phyloP scores from a whole-genome alignment of 768 basidiomycete species.

The Lentinus brumalis region DNA sequence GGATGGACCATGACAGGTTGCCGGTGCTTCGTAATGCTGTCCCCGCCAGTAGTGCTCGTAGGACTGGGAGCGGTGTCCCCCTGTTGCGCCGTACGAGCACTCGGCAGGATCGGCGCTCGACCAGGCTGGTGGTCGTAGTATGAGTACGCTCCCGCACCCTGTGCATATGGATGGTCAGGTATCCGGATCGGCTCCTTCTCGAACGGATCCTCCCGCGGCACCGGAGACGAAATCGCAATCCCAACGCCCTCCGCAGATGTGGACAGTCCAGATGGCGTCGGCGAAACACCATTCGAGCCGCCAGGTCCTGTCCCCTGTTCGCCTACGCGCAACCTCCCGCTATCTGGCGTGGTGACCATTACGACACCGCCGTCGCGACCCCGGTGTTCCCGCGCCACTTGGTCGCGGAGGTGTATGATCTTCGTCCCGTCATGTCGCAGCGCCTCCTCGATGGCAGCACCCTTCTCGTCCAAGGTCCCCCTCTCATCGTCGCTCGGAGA shows the following conservation, averaged over 20 bases:
- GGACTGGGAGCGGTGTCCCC: conserved; percentile 7
- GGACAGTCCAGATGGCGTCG: conserved; percentile 31
- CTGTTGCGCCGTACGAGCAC: background rate
- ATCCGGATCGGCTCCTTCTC: conserved; percentile 23
- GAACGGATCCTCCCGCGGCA: conserved; percentile 27
- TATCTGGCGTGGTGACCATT: conserved; percentile 19
- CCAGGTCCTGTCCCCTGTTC: conserved; percentile 8
- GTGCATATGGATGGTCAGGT: conserved; percentile 41
- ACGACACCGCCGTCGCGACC: conserved; percentile 11
- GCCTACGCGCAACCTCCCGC: background rate
- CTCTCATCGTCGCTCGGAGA: conserved; percentile 14
- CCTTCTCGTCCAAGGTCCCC: conserved; percentile 19
- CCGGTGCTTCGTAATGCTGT: conserved; percentile 16
- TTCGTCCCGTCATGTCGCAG: conserved; percentile 30
- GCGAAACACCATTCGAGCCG: conserved; percentile 27
- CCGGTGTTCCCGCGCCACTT: conserved; percentile 14
- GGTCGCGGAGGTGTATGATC: conserved; percentile 24
- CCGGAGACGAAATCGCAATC: conserved; percentile 45
- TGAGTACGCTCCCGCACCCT: conserved; percentile 22
- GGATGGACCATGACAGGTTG: conserved; percentile 31
- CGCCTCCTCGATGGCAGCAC: conserved; percentile 22
- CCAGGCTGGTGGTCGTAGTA: conserved; percentile 14
- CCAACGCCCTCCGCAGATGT: conserved; percentile 38
- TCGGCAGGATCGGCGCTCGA: conserved; percentile 4
- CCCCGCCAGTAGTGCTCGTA: conserved; percentile 10